Evolutionary conservation across 129 eudicot species (phyloP), one percentile per base, ranked within the genome.

Genomic region (Dittrichia graveolens): DNA sequence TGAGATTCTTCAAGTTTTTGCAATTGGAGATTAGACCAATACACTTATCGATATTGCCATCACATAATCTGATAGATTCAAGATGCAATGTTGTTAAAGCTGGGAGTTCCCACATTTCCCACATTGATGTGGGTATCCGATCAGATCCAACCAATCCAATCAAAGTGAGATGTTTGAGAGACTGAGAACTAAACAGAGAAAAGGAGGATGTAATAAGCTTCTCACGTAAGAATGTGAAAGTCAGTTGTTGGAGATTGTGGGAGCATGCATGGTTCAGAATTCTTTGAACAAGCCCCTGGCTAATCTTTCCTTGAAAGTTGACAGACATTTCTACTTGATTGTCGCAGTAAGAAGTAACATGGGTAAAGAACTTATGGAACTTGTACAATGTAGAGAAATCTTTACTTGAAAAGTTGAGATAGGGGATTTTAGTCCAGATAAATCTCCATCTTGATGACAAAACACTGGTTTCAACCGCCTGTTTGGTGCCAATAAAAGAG

Each of bases 1-100:
- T 31, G 72, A 67, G 73, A 67, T 67, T 67, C 73, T 8, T 67
- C 73, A 67, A 67, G 41, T 31, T 46, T n/a, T 37, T 40, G 34
- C 55, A 45, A 42, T 65, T 65, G 40, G 71, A 65, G 47, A 65
- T 44, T 38, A 67, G 45, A 35, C 18, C 59, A 53, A n/a, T 3
- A 16, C 8, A 14, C 9, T 14, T 5, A 14, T 53, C 59, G 5
- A 14, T 53, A 9, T 47, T 47, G n/a, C 13, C n/a, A 10, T 4
- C 11, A 47, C 12, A 2, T 14, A 47, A 47, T 2, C n/a, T 11
- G 53, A 10, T 14, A 10, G 12, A 8, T 13, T 47, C 1, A 2
- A 47, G 53, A 47, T 47, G 13, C 59, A 53, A 53, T 4, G 59
- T 53, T 53, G 59, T 53, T 53, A 53, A 53, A 16, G 59, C 59